Conservation (phyloP, 2,329 filamentous ascomycete species). For the Parastagonospora avenae region DNA sequence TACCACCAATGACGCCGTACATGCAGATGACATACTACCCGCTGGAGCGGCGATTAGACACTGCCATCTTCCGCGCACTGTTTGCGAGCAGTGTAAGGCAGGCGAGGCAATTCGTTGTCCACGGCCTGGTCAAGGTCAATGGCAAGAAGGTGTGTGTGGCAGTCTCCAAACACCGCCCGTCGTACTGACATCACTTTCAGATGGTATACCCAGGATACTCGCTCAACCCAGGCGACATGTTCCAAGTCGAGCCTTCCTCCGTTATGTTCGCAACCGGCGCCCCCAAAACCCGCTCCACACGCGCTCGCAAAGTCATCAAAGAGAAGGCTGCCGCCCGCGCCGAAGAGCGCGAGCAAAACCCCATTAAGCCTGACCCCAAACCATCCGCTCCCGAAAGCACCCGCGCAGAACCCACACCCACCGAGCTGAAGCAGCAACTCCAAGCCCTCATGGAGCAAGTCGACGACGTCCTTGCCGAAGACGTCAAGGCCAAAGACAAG, state of each 20-base stretch:
- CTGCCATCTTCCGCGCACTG: slow-evolving; percentile 89
- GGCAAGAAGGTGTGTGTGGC: slow-evolving; percentile 75
- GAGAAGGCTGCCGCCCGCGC: slow-evolving; percentile 38
- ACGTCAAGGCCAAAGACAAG: slow-evolving; percentile 73
- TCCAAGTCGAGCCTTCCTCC: slow-evolving; percentile 88
- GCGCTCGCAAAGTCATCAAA: slow-evolving; percentile 35
- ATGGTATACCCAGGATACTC: slow-evolving; percentile 92
- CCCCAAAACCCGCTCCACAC: slow-evolving; percentile 58
- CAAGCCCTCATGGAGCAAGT: slow-evolving; percentile 55
- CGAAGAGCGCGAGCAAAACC: slow-evolving; percentile 26
- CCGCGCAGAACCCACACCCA: slow-evolving; percentile 33
- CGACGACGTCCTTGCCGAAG: slow-evolving; percentile 62
- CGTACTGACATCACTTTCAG: slow-evolving; percentile 52
- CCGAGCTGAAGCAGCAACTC: slow-evolving; percentile 41
- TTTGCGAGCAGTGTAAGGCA: slow-evolving; percentile 94
- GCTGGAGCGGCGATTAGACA: slow-evolving; percentile 86
- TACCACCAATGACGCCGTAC: slow-evolving; percentile 71
- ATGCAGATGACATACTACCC: slow-evolving; percentile 97
- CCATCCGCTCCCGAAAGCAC: slow-evolving; percentile 7
- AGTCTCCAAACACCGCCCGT: not conserved
- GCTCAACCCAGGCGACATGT: slow-evolving; percentile 97
- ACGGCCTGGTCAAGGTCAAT: slow-evolving; percentile 94
- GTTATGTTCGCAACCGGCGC: slow-evolving; percentile 87
- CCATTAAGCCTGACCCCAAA: slow-evolving; percentile 19
- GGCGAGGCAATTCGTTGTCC: slow-evolving; percentile 90